A percentile compares a stretch with the other conserved stretches of the same genome.
Evolutionary conservation across 1,284 basidiomycete species (phyloP).

Genomic region (Jaminaea rosea): DNA sequence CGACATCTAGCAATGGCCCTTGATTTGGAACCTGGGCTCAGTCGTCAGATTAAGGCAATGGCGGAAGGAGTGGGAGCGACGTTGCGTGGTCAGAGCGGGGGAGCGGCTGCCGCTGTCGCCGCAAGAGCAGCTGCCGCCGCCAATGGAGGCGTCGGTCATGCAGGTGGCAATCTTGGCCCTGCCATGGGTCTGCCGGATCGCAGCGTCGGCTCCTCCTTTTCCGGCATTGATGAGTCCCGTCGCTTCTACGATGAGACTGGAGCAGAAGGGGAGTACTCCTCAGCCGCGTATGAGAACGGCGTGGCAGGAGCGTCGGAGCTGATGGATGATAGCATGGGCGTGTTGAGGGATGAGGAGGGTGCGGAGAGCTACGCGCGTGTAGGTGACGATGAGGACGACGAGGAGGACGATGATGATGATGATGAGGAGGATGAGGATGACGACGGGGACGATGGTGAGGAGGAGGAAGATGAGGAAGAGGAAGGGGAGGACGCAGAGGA

Average conservation of each 20-base stretch:
- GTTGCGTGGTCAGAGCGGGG: not conserved
- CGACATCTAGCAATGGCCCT: slow-evolving; percentile 4
- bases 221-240: not conserved
- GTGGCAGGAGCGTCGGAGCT: not conserved
- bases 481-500: not conserved
- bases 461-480: not conserved
- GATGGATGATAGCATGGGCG: not conserved
- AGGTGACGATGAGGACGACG: not conserved
- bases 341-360: not conserved
- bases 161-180: no score
- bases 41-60: slow-evolving; percentile 8
- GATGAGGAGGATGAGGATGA: not conserved
- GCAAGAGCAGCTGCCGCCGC: not conserved
- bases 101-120: not conserved
- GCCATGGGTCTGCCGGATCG: no score
- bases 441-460: not conserved
- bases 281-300: not conserved
- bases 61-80: slow-evolving; percentile 5
- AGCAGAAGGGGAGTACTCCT: not conserved
- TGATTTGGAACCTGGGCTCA: slow-evolving; percentile 4
- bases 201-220: not conserved
- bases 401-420: not conserved
- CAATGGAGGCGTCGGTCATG: no score
- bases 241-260: not conserved
- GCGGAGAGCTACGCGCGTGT: not conserved